These are phyloP conservation scores for Pulveroboletus sp. DNA, from an alignment of 768 basidiomycete genomes.

Conservation along the genomic window DNA sequence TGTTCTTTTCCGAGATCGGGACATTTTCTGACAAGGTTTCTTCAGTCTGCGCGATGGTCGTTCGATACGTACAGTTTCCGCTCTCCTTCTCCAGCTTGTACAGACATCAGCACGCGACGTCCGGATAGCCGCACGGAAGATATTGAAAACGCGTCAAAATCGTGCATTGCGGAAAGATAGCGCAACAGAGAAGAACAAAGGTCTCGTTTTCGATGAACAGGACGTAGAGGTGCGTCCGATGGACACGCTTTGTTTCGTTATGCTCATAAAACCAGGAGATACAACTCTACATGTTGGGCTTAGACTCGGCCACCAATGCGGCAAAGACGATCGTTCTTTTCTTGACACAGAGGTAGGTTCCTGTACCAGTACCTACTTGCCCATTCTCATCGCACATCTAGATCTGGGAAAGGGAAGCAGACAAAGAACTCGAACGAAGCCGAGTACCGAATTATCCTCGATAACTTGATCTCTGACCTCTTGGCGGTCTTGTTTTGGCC, in stretches of 20 bases:
- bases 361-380: neutral
- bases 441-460: constrained; percentile 91
- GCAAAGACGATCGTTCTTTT: constrained; percentile 83
- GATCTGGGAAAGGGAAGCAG: constrained; percentile 83
- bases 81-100: constrained; percentile 90
- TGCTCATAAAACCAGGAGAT: constrained; percentile 52
- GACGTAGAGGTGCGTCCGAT: constrained; percentile 52
- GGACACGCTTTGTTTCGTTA: neutral
- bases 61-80: constrained; percentile 91
- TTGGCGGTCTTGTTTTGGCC: constrained; percentile 90
- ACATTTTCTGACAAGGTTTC: neutral
- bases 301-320: constrained; percentile 81
- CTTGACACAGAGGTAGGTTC: constrained; percentile 59
- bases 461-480: constrained; percentile 85
- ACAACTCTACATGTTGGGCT: constrained; percentile 61
- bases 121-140: constrained; percentile 60
- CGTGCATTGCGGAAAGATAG: constrained; percentile 63
- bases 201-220: constrained; percentile 62
- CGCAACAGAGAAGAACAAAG: constrained; percentile 43
- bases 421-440: constrained; percentile 92
- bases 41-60: constrained; percentile 85
- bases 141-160: constrained; percentile 62
- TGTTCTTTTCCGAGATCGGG: neutral
- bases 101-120: constrained; percentile 93
- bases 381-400: constrained; percentile 23